phyloP scores from a whole-genome alignment of 371 early-diverging fungal species.

The Neoconidiobolus thromboides region DNA sequence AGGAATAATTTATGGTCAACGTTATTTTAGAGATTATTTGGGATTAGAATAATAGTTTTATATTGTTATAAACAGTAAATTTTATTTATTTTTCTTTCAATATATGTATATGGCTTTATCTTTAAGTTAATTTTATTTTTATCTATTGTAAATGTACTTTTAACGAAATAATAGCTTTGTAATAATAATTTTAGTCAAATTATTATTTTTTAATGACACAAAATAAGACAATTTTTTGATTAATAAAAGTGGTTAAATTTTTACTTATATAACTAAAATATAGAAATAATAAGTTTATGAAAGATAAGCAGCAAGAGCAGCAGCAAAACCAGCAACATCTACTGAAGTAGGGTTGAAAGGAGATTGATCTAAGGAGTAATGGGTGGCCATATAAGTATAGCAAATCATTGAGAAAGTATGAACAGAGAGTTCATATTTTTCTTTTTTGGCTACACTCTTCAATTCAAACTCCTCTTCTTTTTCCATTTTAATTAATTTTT shows the following conservation, averaged over 20 bases:
- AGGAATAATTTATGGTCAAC: slow-evolving; percentile 1
- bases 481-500: background rate
- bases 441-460: background rate
- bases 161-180: no score
- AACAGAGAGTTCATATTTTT: background rate
- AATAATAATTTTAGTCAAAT: no score
- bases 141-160: no score
- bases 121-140: no score
- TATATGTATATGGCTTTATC: no score
- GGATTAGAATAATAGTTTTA: background rate
- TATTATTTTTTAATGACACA: no score
- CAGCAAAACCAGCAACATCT: slow-evolving; percentile 2
- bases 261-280: no score
- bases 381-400: background rate
- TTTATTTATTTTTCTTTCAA: background rate
- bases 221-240: no score
- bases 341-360: background rate
- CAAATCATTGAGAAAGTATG: background rate
- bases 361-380: background rate
- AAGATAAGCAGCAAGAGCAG: slow-evolving; percentile 1
- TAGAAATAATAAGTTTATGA: background rate
- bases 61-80: background rate
- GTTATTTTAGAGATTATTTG: slow-evolving; percentile 1
- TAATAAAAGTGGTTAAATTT: no score
- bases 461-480: background rate